Percentiles rank a stretch among this genome's conserved stretches.
Conservation (phyloP, 2,329 filamentous ascomycete species). For the Tolypocladium sp. region DNA sequence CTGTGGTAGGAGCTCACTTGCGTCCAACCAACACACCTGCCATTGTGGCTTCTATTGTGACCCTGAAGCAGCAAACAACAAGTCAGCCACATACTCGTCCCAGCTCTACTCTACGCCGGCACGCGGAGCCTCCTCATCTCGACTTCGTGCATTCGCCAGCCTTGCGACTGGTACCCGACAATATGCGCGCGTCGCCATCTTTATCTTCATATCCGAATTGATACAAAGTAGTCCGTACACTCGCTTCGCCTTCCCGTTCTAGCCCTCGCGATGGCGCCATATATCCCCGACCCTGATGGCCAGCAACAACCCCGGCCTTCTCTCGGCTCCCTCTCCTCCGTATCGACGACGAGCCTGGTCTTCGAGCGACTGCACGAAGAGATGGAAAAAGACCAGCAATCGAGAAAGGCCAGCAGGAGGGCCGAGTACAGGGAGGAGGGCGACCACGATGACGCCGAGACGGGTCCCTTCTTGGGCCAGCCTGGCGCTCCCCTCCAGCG, state of each 20-base stretch:
- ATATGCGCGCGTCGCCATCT: neutral
- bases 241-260: neutral
- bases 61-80: neutral
- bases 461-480: conserved; percentile 40
- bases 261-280: neutral
- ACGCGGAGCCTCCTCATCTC: neutral
- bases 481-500: conserved; percentile 25
- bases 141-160: neutral
- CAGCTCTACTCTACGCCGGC: neutral
- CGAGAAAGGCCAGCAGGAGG: conserved; percentile 8
- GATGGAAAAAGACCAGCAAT: conserved; percentile 20
- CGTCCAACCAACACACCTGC: neutral
- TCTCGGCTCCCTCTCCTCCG: conserved; percentile 58
- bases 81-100: no score
- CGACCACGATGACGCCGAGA: conserved; percentile 32
- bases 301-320: conserved; percentile 21
- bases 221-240: no score
- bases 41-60: neutral
- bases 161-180: neutral
- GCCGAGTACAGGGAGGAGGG: conserved; percentile 19
- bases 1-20: neutral
- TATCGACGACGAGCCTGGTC: conserved; percentile 75
- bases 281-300: neutral
- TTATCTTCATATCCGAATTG: neutral
- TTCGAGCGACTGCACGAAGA: conserved; percentile 66